A percentile compares a stretch with the other conserved stretches of the same genome.
These are phyloP conservation scores for Xylariaceae sp. DNA, from an alignment of 2,329 filamentous ascomycete species.

Conservation along the genomic window DNA sequence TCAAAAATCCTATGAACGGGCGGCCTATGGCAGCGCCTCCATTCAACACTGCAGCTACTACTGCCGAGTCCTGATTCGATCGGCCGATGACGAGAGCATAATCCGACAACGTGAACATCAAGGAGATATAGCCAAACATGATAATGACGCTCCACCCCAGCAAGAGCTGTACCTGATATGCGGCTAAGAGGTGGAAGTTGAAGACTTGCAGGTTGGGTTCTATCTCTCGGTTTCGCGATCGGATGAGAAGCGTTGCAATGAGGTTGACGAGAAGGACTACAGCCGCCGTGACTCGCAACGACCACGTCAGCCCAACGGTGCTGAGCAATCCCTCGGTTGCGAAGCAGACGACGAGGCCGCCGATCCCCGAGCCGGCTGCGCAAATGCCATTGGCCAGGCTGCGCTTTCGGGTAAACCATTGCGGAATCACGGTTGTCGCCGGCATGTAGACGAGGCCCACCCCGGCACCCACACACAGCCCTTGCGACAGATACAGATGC, in stretches of 20 bases:
- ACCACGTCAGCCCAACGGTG: slow-evolving; percentile 1
- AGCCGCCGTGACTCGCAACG: slow-evolving; percentile 2
- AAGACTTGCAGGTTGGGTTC: not conserved
- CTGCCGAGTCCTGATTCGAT: slow-evolving; percentile 3
- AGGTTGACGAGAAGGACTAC: slow-evolving; percentile 1
- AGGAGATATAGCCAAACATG: slow-evolving; percentile 9
- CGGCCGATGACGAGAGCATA: slow-evolving; percentile 1
- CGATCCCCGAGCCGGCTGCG: slow-evolving; percentile 4
- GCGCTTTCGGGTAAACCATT: slow-evolving; percentile 5
- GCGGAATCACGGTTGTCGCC: slow-evolving; percentile 2
- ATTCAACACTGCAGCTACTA: slow-evolving; percentile 4
- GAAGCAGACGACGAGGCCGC: slow-evolving; percentile 2
- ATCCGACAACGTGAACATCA: slow-evolving; percentile 6
- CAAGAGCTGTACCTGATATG: not conserved
- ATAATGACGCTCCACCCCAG: slow-evolving; percentile 3
- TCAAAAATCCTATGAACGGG: slow-evolving; percentile 1
- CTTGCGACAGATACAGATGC: slow-evolving; percentile 8
- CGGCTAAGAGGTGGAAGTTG: not conserved
- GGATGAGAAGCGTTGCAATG: slow-evolving; percentile 1
- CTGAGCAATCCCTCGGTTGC: not conserved
- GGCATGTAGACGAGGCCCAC: slow-evolving; percentile 6
- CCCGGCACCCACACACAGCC: slow-evolving; percentile 1
- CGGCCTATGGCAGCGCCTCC: slow-evolving; percentile 3
- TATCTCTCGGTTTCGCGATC: slow-evolving; percentile 1
- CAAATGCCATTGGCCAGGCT: slow-evolving; percentile 7